These are phyloP conservation scores for Cercospora beticola DNA, from an alignment of 2,329 filamentous ascomycete genomes.

Conservation along the genomic window DNA sequence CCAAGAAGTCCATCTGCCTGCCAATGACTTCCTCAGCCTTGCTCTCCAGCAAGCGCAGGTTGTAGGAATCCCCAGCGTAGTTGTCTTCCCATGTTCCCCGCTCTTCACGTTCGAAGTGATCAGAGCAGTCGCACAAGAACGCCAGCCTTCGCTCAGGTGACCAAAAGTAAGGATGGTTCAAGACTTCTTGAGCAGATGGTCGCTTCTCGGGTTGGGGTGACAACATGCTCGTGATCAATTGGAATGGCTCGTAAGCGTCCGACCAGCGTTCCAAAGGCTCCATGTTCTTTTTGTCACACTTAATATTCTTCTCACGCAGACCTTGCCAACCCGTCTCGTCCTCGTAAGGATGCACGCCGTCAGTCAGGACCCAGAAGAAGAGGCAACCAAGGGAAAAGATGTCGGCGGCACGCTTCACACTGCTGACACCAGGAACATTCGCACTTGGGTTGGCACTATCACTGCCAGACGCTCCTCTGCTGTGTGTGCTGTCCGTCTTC, in stretches of 20 bases:
- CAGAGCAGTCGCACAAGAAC: conserved; percentile 94
- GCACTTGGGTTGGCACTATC: conserved; percentile 50
- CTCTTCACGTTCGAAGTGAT: conserved; percentile 91
- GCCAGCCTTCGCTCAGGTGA: conserved; percentile 78
- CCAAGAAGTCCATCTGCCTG: conserved; percentile 71
- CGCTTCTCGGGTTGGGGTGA: conserved; percentile 62
- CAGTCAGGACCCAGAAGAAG: conserved; percentile 98
- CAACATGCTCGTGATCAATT: conserved; percentile 82
- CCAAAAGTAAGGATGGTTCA: conserved; percentile 98
- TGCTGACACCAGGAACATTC: conserved; percentile 54
- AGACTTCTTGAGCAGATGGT: conserved; percentile 73
- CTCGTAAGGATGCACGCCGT: conserved; percentile 89
- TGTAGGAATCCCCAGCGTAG: conserved; percentile 50
- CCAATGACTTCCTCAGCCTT: conserved; percentile 48
- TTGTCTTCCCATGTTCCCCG: conserved; percentile 56
- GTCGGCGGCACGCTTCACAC: conserved; percentile 92
- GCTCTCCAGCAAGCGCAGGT: conserved; percentile 60
- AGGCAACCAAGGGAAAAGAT: conserved; percentile 96
- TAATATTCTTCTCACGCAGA: conserved; percentile 86
- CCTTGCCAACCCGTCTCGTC: conserved; percentile 89
- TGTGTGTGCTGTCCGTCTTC: conserved; percentile 43
- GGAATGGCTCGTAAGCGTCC: conserved; percentile 80
- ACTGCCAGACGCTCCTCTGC: conserved; percentile 50
- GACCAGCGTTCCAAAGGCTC: conserved; percentile 56
- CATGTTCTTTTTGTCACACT: conserved; percentile 77